phyloP scores from a whole-genome alignment of 2,329 filamentous ascomycete genomes.

The Aureobasidium sp. region DNA sequence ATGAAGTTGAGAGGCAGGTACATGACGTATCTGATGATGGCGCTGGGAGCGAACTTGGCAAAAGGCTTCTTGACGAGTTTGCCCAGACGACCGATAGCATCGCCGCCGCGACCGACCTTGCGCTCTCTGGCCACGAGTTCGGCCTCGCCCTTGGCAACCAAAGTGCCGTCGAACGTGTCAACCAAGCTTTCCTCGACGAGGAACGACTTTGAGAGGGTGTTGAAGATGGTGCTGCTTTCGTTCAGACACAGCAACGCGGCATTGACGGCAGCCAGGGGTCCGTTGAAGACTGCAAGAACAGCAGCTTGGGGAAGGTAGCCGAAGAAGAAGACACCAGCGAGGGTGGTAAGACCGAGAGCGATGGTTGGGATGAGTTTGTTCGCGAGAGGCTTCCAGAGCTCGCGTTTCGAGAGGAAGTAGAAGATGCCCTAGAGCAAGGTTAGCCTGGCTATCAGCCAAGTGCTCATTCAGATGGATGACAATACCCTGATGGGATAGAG shows the following conservation, averaged over 20 bases:
- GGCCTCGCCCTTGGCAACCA: conserved; percentile 46
- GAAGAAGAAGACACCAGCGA: conserved; percentile 69
- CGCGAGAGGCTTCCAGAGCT: conserved; percentile 51
- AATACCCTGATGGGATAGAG: conserved; percentile 70
- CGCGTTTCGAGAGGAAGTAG: conserved; percentile 50
- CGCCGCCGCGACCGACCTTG: conserved; percentile 51
- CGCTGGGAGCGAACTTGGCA: conserved; percentile 42
- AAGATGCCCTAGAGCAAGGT: conserved; percentile 43
- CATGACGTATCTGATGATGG: conserved; percentile 69
- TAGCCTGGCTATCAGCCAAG: not conserved
- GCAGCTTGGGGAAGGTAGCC: conserved; percentile 81
- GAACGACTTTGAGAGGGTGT: conserved; percentile 56
- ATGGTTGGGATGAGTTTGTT: conserved; percentile 54
- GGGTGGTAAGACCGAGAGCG: conserved; percentile 59
- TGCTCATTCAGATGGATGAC: not conserved
- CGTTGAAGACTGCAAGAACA: conserved; percentile 74
- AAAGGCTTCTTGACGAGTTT: conserved; percentile 49
- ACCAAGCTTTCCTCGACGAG: conserved; percentile 73
- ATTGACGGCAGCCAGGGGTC: conserved; percentile 67
- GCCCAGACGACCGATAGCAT: conserved; percentile 48
- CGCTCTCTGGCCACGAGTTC: conserved; percentile 65
- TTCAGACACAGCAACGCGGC: conserved; percentile 57
- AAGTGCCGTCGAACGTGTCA: conserved; percentile 76
- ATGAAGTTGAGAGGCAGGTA: conserved; percentile 91
- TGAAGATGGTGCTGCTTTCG: conserved; percentile 42